A percentile compares a stretch with the other conserved stretches of the same genome.
These are phyloP conservation scores for Sutorius australiensis DNA, from an alignment of 768 basidiomycete genomes.

Conservation along the genomic window DNA sequence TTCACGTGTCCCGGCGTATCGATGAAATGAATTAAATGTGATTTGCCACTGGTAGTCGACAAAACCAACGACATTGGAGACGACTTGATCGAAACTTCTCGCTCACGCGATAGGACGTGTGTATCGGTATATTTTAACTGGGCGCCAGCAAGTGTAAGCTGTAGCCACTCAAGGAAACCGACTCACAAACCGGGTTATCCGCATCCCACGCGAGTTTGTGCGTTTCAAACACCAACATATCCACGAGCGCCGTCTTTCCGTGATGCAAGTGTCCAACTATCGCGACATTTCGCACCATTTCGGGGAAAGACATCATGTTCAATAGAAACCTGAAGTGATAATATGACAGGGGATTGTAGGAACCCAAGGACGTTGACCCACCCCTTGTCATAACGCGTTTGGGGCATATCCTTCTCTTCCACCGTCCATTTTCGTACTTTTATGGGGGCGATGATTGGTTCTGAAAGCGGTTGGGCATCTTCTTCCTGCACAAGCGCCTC, in stretches of 20 bases:
- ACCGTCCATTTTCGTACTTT: constrained; percentile 94
- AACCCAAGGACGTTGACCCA: constrained; percentile 36
- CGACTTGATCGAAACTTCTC: constrained; percentile 94
- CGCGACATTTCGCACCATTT: constrained; percentile 94
- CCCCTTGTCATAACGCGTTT: constrained; percentile 98
- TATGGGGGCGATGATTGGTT: constrained; percentile 93
- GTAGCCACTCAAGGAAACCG: constrained; percentile 7
- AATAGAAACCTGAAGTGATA: constrained; percentile 71
- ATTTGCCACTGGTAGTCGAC: constrained; percentile 82
- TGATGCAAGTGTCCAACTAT: constrained; percentile 97
- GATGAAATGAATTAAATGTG: constrained; percentile 87
- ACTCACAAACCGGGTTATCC: constrained; percentile 69
- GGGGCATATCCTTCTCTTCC: constrained; percentile 93
- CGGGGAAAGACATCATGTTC: constrained; percentile 86
- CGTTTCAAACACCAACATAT: constrained; percentile 96
- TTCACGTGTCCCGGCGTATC: constrained; percentile 99
- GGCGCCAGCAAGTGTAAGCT: constrained; percentile 17
- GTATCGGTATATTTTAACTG: constrained; percentile 96
- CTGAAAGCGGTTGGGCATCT: constrained; percentile 90
- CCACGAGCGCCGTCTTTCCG: constrained; percentile 94
- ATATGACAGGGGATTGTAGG: constrained; percentile 6
- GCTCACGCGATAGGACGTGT: constrained; percentile 81
- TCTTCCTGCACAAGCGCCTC: constrained; percentile 98
- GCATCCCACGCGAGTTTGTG: constrained; percentile 94
- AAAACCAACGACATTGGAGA: constrained; percentile 94